Evolutionary conservation across 164 flowering plant genomes (phyloP), one percentile per base, ranked within the genome.

Genomic region (Sedum album): DNA sequence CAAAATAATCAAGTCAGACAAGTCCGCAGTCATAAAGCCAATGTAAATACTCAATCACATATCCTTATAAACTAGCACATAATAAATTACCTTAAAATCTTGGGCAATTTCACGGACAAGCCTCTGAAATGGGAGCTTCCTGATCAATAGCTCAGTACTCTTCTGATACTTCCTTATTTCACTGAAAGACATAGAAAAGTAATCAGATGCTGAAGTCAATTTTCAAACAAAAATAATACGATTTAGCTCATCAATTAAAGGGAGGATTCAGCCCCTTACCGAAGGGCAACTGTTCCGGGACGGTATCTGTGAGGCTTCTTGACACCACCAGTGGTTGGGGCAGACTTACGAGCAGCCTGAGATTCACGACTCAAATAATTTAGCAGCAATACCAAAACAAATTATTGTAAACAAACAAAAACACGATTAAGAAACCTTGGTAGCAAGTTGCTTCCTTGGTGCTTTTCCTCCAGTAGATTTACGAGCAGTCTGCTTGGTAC

Each of bases 301-400:
- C 94, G 89, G 79, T 88, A 90, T 67, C 96, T 79, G 73, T 90
- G 96, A n/a, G 96, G 96, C 83, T 90, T 90, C 92, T 90, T 90
- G 25, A 90, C 97, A 21, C 97, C 97, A 6, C 97, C 97, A 4
- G 97, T 90, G 57, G 97, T 88, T 1, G 97, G 94, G 2, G 97
- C 97, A 31, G 97, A 90, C 79, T 90, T 90, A 41, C 94, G 83
- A 6, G 97, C 97, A 72, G 97, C 97, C 93, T 86, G 14, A n/a
- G n/a, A 20, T 26, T 0, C 15, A 44, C n/a, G 35, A 0, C 51
- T 18, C 15, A 18, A 1, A 38, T 5, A 44, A 39, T 35, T 23
- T 2, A 25, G 31, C 26, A 44, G 6, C 71, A 25, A 26, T 55
- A 2, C 11, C 63, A 36, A 7, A 26, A 39, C 30, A 20, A 55